phyloP scores from a whole-genome alignment of 106 monocot species.

The Narthecium ossifragum region DNA sequence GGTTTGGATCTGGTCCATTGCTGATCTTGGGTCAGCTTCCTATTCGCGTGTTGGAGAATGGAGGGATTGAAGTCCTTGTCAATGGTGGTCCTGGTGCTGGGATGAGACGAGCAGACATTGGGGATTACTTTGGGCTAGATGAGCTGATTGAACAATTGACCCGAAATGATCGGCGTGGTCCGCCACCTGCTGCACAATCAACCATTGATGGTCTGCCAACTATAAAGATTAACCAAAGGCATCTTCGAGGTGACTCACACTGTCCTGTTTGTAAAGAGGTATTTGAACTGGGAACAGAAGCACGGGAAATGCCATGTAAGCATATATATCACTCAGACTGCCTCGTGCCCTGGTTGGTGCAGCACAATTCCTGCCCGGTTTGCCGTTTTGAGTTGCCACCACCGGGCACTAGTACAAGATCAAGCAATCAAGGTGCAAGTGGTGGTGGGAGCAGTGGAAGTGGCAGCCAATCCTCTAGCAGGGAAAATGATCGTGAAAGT shows the following conservation, averaged over 20 bases:
- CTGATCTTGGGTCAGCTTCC: slow-evolving; percentile 59
- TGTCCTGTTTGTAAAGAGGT: slow-evolving; percentile 86
- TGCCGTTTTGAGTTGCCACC: slow-evolving; percentile 64
- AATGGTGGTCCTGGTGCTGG: slow-evolving; percentile 29
- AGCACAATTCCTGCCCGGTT: slow-evolving; percentile 87
- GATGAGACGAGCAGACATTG: slow-evolving; percentile 15
- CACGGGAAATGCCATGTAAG: slow-evolving; percentile 77
- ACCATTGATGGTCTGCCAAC: slow-evolving; percentile 69
- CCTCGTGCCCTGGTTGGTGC: slow-evolving; percentile 79
- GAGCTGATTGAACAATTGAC: slow-evolving; percentile 56
- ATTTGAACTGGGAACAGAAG: slow-evolving; percentile 73
- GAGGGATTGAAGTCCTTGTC: slow-evolving; percentile 46
- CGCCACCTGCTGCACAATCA: slow-evolving; percentile 63
- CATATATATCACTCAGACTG: slow-evolving; percentile 86
- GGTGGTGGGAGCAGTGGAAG: slow-evolving; percentile 7
- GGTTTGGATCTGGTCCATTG: slow-evolving; percentile 40
- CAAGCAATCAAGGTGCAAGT: slow-evolving; percentile 11
- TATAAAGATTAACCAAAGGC: slow-evolving; percentile 60
- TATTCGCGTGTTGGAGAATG: slow-evolving; percentile 19
- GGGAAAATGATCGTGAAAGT: slow-evolving; percentile 14
- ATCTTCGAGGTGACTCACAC: slow-evolving; percentile 69
- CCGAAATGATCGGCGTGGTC: slow-evolving; percentile 33
- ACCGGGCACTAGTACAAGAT: slow-evolving; percentile 9
- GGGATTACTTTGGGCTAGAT: slow-evolving; percentile 70
- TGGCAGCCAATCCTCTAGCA: neutral